Conservation (phyloP, 176 grass and related monocot species). For the Carex kokanica region DNA sequence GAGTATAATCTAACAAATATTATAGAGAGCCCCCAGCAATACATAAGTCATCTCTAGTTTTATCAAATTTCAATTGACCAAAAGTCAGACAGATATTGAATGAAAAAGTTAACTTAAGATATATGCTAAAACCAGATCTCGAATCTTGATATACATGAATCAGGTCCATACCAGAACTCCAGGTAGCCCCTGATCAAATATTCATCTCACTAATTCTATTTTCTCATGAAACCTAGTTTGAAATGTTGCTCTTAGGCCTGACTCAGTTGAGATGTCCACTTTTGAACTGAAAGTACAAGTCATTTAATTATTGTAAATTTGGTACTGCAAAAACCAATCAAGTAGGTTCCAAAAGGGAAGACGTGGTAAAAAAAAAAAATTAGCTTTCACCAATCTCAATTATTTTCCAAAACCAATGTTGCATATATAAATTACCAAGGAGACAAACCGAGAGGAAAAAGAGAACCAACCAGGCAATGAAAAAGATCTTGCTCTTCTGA, state of each 20-base stretch:
- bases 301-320: not conserved
- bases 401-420: not conserved
- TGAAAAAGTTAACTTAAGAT: not conserved
- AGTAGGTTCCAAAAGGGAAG: not conserved
- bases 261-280: not conserved
- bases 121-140: not conserved
- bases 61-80: not conserved
- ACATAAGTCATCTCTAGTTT: not conserved
- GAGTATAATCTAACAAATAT: not conserved
- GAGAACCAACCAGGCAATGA: conserved; percentile 45
- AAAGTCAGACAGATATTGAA: not conserved
- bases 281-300: not conserved
- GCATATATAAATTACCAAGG: not conserved
- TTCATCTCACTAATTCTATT: not conserved
- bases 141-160: not conserved
- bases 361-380: not conserved
- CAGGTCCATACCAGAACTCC: not conserved
- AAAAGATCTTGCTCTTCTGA: conserved; percentile 77
- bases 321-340: too few relatives aligned
- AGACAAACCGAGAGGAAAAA: not conserved
- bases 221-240: conserved; percentile 3
- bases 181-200: not conserved
- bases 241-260: not conserved
- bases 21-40: not conserved
- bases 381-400: not conserved